Evolutionary conservation across 2,329 filamentous ascomycete species (phyloP).

Genomic region (Fusarium sororula): DNA sequence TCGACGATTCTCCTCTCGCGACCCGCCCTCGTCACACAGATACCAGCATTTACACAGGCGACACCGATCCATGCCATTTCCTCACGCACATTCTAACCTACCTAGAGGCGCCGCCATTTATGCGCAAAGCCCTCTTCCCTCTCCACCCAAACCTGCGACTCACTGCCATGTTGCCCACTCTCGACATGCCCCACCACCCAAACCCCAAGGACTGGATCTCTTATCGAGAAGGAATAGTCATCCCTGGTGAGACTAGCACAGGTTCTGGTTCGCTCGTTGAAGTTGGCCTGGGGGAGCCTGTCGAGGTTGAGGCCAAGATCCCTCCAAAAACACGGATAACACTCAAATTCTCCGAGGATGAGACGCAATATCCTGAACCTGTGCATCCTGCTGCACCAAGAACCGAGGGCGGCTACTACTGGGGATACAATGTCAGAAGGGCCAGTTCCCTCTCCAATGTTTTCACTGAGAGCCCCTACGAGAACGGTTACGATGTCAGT

Average conservation of each 20-base stretch:
- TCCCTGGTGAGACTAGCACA: conserved; percentile 55
- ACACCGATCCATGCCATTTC: conserved; percentile 81
- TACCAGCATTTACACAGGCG: conserved; percentile 69
- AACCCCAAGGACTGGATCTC: conserved; percentile 79
- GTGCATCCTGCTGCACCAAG: conserved; percentile 75
- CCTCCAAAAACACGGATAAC: conserved; percentile 79
- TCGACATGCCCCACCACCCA: conserved; percentile 88
- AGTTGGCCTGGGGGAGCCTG: conserved; percentile 63
- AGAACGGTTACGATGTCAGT: conserved; percentile 82
- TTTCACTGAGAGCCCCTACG: conserved; percentile 79
- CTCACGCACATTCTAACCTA: conserved; percentile 81
- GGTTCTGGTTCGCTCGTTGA: conserved; percentile 65
- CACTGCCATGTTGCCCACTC: conserved; percentile 76
- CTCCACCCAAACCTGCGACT: conserved; percentile 80
- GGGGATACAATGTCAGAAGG: conserved; percentile 80
- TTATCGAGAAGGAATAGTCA: conserved; percentile 80
- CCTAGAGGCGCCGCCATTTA: conserved; percentile 84
- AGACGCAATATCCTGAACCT: conserved; percentile 60
- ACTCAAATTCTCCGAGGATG: conserved; percentile 67
- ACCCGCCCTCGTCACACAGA: conserved; percentile 59
- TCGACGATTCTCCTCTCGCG: conserved; percentile 70
- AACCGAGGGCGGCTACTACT: conserved; percentile 83
- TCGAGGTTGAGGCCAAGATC: conserved; percentile 67
- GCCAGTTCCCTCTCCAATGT: conserved; percentile 74
- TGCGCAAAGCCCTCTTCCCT: conserved; percentile 79